phyloP scores from a whole-genome alignment of 768 basidiomycete genomes.

The Leccinum olivaceopallidum region DNA sequence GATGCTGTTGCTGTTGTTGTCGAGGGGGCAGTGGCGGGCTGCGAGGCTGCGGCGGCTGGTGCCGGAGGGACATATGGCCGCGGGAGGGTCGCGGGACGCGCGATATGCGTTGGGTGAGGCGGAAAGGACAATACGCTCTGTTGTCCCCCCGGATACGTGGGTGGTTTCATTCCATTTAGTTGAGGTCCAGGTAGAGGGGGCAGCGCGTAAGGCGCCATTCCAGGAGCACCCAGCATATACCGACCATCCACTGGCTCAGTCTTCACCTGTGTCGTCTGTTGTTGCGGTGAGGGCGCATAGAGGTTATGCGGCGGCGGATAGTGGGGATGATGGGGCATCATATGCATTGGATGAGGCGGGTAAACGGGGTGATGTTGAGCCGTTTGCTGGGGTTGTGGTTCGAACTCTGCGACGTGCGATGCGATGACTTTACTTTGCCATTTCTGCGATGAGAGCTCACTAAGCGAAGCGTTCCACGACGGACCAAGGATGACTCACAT shows the following conservation, averaged over 20 bases:
- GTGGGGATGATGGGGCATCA: slow-evolving; percentile 55
- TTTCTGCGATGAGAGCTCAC: slow-evolving; percentile 55
- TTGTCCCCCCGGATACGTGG: slow-evolving; percentile 57
- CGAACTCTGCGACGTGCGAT: slow-evolving; percentile 96
- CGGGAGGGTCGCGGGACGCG: slow-evolving; percentile 19
- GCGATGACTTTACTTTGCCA: slow-evolving; percentile 95
- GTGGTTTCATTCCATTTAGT: slow-evolving; percentile 52
- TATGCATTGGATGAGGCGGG: slow-evolving; percentile 62
- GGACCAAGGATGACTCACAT: slow-evolving; percentile 54
- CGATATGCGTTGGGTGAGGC: slow-evolving; percentile 32
- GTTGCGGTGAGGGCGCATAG: slow-evolving; percentile 41
- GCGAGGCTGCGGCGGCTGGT: slow-evolving; percentile 26
- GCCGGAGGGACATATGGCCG: slow-evolving; percentile 26
- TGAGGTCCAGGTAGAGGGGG: slow-evolving; percentile 67
- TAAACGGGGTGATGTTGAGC: slow-evolving; percentile 52
- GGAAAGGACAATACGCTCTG: slow-evolving; percentile 59
- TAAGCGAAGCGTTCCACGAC: slow-evolving; percentile 6
- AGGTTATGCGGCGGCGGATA: slow-evolving; percentile 54
- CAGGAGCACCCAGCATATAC: slow-evolving; percentile 55
- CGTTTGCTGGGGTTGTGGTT: slow-evolving; percentile 51
- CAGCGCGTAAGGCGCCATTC: slow-evolving; percentile 50
- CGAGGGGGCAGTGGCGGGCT: slow-evolving; percentile 13
- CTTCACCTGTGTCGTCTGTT: slow-evolving; percentile 56
- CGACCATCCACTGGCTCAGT: slow-evolving; percentile 71
- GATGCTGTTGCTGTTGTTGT: slow-evolving; percentile 4